A percentile compares a stretch with the other conserved stretches of the same genome.
These are phyloP conservation scores for Chytriomyces confervae DNA, from an alignment of 192 early-diverging fungal genomes.

Conservation along the genomic window DNA sequence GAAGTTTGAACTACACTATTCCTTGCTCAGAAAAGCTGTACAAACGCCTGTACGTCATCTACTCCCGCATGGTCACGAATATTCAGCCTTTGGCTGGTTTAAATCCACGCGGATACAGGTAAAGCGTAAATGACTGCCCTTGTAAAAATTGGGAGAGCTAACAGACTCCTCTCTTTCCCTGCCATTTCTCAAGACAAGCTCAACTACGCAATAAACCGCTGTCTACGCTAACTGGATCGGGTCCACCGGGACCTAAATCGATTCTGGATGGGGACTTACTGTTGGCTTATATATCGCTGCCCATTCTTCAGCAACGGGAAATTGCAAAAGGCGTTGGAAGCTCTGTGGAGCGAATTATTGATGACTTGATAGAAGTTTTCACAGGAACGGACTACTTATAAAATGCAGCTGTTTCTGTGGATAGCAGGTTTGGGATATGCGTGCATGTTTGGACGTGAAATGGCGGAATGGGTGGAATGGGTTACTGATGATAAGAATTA, in stretches of 20 bases:
- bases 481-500: background rate
- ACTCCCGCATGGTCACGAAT: conserved; percentile 82
- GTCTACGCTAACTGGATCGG: conserved; percentile 61
- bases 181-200: conserved; percentile 32
- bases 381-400: conserved; percentile 77
- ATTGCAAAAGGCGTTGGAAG: conserved; percentile 90
- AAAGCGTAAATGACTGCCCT: conserved; percentile 1
- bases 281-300: conserved; percentile 70
- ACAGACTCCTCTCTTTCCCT: conserved; percentile 24
- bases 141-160: background rate
- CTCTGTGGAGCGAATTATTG: conserved; percentile 77
- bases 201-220: conserved; percentile 39
- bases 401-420: conserved; percentile 4
- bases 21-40: conserved; percentile 91
- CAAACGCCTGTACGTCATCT: conserved; percentile 85
- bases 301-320: conserved; percentile 76
- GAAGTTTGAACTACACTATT: conserved; percentile 66
- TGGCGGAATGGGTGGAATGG: background rate
- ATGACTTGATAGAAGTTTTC: conserved; percentile 75
- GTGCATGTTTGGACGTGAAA: too few species aligned
- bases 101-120: conserved; percentile 90
- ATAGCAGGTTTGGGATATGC: too few species aligned
- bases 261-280: conserved; percentile 89
- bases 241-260: conserved; percentile 72
- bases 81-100: conserved; percentile 84